Evolutionary conservation across 164 flowering plant species (phyloP).

Genomic region (Tinospora cordifolia): DNA sequence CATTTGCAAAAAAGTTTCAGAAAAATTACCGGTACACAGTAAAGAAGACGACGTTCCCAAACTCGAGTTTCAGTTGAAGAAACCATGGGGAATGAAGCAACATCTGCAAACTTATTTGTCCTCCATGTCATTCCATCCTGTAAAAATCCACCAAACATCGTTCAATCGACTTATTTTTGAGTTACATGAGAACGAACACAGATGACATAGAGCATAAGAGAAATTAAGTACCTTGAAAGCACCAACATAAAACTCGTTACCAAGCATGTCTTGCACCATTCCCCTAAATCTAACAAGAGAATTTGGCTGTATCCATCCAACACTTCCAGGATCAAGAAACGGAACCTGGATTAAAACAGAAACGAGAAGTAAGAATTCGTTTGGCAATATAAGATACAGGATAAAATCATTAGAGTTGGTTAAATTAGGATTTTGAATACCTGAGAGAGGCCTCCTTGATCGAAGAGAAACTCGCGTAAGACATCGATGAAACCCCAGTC

Average conservation of each 20-base stretch:
- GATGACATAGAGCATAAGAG: not conserved
- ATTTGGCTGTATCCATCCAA: constrained; percentile 47
- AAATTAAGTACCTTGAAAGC: constrained; percentile 60
- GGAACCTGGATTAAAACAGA: constrained; percentile 46
- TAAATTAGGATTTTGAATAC: constrained; percentile 23
- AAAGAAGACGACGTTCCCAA: constrained; percentile 84
- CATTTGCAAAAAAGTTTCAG: not conserved
- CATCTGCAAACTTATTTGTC: constrained; percentile 72
- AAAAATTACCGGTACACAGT: constrained; percentile 69
- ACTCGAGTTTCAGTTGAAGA: constrained; percentile 43
- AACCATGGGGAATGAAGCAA: constrained; percentile 41
- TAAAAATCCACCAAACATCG: not conserved
- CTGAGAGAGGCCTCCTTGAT: constrained; percentile 49
- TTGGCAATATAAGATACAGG: not conserved
- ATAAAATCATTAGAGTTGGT: not conserved
- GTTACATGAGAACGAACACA: not conserved
- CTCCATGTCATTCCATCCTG: constrained; percentile 76
- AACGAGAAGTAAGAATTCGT: not conserved
- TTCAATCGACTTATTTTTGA: not conserved
- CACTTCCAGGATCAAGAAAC: constrained; percentile 37
- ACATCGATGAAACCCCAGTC: constrained; percentile 80
- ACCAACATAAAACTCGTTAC: constrained; percentile 80
- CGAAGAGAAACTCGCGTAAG: constrained; percentile 55
- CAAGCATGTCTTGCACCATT: constrained; percentile 92
- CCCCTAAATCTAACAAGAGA: constrained; percentile 76